A percentile compares a stretch with the other conserved stretches of the same genome.
phyloP scores from a whole-genome alignment of 768 basidiomycete species.

The Russula sp. region DNA sequence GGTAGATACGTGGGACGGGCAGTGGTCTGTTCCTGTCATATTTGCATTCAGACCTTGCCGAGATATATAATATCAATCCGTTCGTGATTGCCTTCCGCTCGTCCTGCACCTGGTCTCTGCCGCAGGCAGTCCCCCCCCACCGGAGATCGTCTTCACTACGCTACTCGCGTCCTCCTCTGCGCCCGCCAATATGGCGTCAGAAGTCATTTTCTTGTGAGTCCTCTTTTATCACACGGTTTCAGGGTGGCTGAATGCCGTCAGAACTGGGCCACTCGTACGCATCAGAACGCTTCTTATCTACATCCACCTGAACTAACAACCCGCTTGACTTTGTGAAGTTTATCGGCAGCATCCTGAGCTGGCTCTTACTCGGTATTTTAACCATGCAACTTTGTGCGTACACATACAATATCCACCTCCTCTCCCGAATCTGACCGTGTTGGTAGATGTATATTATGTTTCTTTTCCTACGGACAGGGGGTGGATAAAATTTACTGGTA shows the following conservation, averaged over 20 bases:
- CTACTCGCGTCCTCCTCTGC: not conserved
- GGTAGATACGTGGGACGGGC: not conserved
- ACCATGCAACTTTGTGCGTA: constrained; percentile 8
- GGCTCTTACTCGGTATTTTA: constrained; percentile 1
- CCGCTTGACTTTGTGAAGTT: not conserved
- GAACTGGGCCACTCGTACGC: constrained; percentile 5
- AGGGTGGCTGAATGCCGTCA: not conserved
- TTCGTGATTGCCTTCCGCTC: not conserved
- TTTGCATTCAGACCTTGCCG: not conserved
- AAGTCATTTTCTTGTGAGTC: not conserved
- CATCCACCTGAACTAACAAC: not conserved
- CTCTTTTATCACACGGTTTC: not conserved
- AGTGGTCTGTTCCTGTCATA: not conserved
- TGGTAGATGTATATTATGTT: constrained; percentile 2
- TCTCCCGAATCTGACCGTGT: not conserved
- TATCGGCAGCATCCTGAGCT: not conserved
- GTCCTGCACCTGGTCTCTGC: not conserved
- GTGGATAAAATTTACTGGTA: not conserved
- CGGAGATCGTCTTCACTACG: not conserved
- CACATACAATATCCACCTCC: not conserved
- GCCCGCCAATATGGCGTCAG: too few species aligned
- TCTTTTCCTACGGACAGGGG: not conserved
- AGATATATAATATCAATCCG: not conserved
- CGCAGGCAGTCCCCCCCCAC: not conserved
- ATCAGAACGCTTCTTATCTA: not conserved